These are phyloP conservation scores for Balamuthia mandrillaris DNA, from an alignment of 208 protist species.

Conservation along the genomic window DNA sequence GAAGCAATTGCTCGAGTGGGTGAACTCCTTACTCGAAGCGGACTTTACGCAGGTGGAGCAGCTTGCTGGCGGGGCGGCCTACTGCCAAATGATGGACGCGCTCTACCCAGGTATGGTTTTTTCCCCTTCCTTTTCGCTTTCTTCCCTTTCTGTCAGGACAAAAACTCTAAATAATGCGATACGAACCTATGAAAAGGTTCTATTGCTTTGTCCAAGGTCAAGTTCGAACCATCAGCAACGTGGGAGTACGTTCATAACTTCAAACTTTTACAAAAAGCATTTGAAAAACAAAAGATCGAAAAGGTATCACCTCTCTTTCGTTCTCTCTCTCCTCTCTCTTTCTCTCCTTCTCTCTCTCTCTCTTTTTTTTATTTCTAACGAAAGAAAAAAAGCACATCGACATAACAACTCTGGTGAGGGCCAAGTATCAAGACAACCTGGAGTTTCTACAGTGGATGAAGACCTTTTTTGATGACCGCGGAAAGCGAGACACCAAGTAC, in stretches of 20 bases:
- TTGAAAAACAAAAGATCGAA: constrained; percentile 82
- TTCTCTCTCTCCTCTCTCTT: no score
- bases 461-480: constrained; percentile 56
- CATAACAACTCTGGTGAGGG: constrained; percentile 84
- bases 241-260: constrained; percentile 93
- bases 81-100: constrained; percentile 87
- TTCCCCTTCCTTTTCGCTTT: no score
- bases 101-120: constrained; percentile 61
- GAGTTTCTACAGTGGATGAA: constrained; percentile 96
- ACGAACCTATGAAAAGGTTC: not conserved
- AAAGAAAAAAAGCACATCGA: constrained; percentile 72
- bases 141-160: not conserved
- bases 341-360: not conserved
- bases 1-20: constrained; percentile 71
- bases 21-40: constrained; percentile 71
- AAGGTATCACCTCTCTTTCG: no score
- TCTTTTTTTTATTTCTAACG: no score
- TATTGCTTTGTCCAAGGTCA: constrained; percentile 79
- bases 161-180: not conserved
- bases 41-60: constrained; percentile 75
- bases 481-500: no score
- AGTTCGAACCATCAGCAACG: constrained; percentile 86
- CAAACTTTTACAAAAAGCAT: constrained; percentile 88
- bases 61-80: constrained; percentile 73
- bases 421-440: constrained; percentile 94